Evolutionary conservation across 306 rosid species (phyloP), one percentile per base, ranked within the genome.

Genomic region (Glycine soja): DNA sequence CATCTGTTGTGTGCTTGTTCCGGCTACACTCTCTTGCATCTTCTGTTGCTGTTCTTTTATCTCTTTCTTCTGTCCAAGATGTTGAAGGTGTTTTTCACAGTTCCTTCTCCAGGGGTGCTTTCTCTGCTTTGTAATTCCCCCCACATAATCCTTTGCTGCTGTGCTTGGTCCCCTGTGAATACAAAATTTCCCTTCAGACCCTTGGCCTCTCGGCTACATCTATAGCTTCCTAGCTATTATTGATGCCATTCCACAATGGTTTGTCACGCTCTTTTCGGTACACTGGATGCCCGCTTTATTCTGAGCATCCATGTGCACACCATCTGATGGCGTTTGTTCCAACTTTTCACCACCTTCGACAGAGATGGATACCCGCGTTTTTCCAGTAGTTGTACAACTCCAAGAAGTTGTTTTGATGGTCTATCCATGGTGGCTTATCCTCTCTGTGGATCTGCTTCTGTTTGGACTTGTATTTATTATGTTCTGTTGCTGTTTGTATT

Each of bases 371-470:
- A 4, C 4, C 4, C 0, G 47, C 40, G 18, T 47, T 50, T 72
- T 45, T 24, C 30, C 30, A 24, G 30, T 24, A 24, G 30, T 19
- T 19, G 38, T 3, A 34, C 38, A 34, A 34, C 38, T 34, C 38
- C 38, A 34, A 34, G 38, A 3, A 42, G 9, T 8, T 67, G 43
- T 54, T 56, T 42, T 11, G 52, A 5, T 48, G 47, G 46, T 14
- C 19, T 40, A 72, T 80, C 62, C 12, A 0, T 63, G 52, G 8
- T 50, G 48, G 47, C n/a, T 51, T 42, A 72, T 80, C 65, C 43
- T 48, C 78, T 61, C 4, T 47, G 32, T 42, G 57, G 48, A 62
- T 52, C 47, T 51, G 8, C 24, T 6, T 18, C 42, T 61, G n/a
- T 24, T 45, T 42, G 42, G 12, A n/a, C 24, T 2, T 8, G 13